Base-by-base conservation (phyloP, 1,284 basidiomycete genomes). In the Malassezia arunalokei region DNA sequence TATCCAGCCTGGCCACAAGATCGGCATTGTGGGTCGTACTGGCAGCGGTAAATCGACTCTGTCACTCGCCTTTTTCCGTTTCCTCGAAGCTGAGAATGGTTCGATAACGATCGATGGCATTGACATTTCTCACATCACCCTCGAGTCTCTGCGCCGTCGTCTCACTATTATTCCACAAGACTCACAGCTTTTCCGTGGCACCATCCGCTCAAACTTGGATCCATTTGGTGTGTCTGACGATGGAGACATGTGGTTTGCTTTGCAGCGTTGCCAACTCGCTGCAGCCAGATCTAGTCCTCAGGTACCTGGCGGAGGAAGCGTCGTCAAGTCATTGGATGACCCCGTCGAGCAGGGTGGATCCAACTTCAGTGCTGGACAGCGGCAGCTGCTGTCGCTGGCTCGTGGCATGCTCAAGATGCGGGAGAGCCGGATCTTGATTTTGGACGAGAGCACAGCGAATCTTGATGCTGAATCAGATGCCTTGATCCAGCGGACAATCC, bases 11-110 rank as follows among this genome's bases (percentile, higher is more conserved):
- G 64, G 71, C 7, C 64, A 73, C 46, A 73, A 72, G 53, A 60
- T 74, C 54, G 72, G 71, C 28, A 70, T 71, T 39, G 65, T 72
- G 4, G 69, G 71, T 12, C 78, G 87, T 43, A 94, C 90, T 0
- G 91, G 92, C 14, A 76, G 76, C 24, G 87, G 87, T 42, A 90
- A 91, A 76, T 86, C 83, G 51, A 94, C 89, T 1, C 79, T 95
- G 14, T 89, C 89, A 0, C 77, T 94, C 27, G 86, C 85, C 17
- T 89, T 95, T 78, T 95, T 96, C 83, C 82, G 94, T 47, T 94
- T 95, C 65, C 84, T 84, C 6, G 90, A 96, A 65, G 88, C 89
- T 0, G 77, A 80, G 1, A 75, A 76, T 8, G 91, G 91, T 0
- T 79, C 77, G 43, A 95, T 98, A 52, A 51, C 83, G 17, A 81